These are phyloP conservation scores for Dryas octopetala DNA, from an alignment of 306 rosid genomes.

Conservation along the genomic window DNA sequence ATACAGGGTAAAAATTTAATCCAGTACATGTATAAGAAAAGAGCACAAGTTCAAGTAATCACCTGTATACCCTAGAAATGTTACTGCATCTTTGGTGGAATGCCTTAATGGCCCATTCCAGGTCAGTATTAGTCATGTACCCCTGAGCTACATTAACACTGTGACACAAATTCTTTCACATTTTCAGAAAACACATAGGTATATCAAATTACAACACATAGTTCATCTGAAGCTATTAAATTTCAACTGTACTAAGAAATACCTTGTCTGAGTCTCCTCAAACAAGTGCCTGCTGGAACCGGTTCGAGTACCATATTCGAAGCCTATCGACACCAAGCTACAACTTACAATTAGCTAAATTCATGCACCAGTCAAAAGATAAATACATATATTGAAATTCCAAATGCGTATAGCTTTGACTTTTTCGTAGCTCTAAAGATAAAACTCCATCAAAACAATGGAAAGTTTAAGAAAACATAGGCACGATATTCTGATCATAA, in stretches of 20 bases:
- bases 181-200: conserved; percentile 13
- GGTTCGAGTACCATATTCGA: conserved; percentile 21
- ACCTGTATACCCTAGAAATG: conserved; percentile 94
- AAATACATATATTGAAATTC: background rate
- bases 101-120: conserved; percentile 60
- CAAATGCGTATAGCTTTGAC: background rate
- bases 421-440: background rate
- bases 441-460: background rate
- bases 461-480: too few species aligned
- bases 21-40: conserved; percentile 15
- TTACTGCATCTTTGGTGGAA: conserved; percentile 68
- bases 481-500: background rate
- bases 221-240: background rate
- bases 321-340: conserved; percentile 36
- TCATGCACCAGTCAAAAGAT: background rate
- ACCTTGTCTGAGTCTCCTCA: conserved; percentile 47
- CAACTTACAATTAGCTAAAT: conserved; percentile 5
- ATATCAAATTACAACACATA: conserved; percentile 9
- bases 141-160: conserved; percentile 54
- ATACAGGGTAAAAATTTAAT: conserved; percentile 3
- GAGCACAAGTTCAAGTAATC: conserved; percentile 40
- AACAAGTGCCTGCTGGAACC: conserved; percentile 58
- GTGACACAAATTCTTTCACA: background rate
- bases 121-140: conserved; percentile 81
- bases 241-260: conserved; percentile 20